Evolutionary conservation across 78 protist genomes (phyloP), one percentile per base, ranked within the genome.

Genomic region (Fonticula alba): DNA sequence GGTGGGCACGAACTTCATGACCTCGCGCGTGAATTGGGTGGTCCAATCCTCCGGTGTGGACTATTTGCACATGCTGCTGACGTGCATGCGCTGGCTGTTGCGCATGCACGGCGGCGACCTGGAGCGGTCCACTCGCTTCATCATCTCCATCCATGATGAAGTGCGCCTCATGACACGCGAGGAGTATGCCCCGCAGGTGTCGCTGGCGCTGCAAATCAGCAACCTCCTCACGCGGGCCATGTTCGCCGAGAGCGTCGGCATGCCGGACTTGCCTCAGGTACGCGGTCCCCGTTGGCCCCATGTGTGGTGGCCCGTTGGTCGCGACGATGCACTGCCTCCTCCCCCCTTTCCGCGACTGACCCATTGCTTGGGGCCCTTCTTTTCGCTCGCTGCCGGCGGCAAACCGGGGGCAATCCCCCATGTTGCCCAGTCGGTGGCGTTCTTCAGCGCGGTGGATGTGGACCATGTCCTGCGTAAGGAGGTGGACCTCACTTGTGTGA

Each of bases 11-110:
- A 7, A 33, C 14, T 58, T 9, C 11, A 3, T 56, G 29, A 3
- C 56, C 26, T 31, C 38, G 24, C 66, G 66, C 37, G 17, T 72
- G 51, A 72, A 72, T 35, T 72, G 77, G 77, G 70, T 64, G 32
- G 70, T 72, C 36, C 77, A 72, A 32, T 60, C 69, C 17, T 72
- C 77, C 10, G 77, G 52, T 27, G 77, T 72, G 31, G 77, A 72
- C 71, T 72, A 59, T 22, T 40, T 72, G 46, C 77, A 72, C 53
- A 64, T 72, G 40, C 24, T 72, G 66, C 55, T 72, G 29, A 38
- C 27, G 17, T 35, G 60, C 29, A 52, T 59, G 61, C 13, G 37
- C n/a, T 53, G 29, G 22, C 57, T 66, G 26, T n/a, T 47, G 5
- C 33, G 20, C 7, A 17, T 10, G 11, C 50, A 66, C 54, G 58